A percentile compares a stretch with the other conserved stretches of the same genome.
These are phyloP conservation scores for Manihot esculenta DNA, from an alignment of 441 rosid genomes.

Conservation along the genomic window DNA sequence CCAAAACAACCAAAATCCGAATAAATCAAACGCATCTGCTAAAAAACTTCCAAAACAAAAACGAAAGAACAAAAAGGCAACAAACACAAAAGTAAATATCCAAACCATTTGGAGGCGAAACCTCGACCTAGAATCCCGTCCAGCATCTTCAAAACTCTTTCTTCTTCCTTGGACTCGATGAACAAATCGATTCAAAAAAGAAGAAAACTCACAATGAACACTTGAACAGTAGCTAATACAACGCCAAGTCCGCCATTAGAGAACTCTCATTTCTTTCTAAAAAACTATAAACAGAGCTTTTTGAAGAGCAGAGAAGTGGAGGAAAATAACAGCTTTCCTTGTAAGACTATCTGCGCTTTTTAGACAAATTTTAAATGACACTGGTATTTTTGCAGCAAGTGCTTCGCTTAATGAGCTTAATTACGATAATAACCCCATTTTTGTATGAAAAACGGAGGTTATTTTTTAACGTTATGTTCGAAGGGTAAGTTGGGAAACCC, in stretches of 20 bases:
- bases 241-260: conserved; percentile 17
- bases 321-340: background rate
- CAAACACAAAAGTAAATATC: background rate
- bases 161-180: background rate
- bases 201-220: background rate
- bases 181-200: background rate
- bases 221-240: conserved; percentile 10
- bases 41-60: background rate
- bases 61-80: background rate
- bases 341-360: background rate
- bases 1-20: conserved; percentile 1
- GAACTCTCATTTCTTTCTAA: background rate
- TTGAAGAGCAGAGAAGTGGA: background rate
- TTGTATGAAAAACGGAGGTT: background rate
- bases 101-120: conserved; percentile 67
- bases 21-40: background rate
- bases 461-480: conserved; percentile 7
- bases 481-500: conserved; percentile 12
- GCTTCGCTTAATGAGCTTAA: background rate
- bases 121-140: conserved; percentile 75
- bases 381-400: no score
- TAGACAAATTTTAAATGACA: conserved; percentile 7
- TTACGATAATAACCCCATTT: conserved; percentile 12
- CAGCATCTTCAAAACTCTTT: conserved; percentile 16
- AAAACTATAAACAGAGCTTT: background rate